Conservation (phyloP, 176 grass and related monocot species). For the Lolium perenne region DNA sequence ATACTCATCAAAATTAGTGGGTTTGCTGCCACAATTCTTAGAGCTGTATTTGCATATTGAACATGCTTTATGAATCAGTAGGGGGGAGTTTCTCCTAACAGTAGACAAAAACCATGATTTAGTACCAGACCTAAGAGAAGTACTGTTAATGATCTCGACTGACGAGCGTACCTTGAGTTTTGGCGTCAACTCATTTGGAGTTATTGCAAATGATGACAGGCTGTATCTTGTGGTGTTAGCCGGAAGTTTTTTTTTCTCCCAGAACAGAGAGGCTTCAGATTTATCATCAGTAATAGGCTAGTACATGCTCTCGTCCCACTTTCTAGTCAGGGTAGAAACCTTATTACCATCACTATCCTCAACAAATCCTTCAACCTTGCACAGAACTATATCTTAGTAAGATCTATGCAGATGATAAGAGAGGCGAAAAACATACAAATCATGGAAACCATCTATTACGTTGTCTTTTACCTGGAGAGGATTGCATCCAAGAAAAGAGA, state of each 20-base stretch:
- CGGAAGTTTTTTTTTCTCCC: conserved; percentile 72
- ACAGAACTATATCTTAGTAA: conserved; percentile 43
- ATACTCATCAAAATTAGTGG: too few relatives aligned
- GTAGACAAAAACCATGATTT: conserved; percentile 16
- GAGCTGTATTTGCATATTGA: conserved; percentile 58
- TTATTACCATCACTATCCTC: conserved; percentile 57
- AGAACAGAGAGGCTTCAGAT: conserved; percentile 64
- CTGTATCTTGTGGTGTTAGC: conserved; percentile 80
- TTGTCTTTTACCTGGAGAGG: too few relatives aligned
- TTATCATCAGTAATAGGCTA: conserved; percentile 42
- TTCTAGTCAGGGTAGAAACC: conserved; percentile 65
- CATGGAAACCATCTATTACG: too few relatives aligned
- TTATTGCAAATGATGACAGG: conserved; percentile 85
- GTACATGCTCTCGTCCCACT: conserved; percentile 83
- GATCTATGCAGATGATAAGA: neutral
- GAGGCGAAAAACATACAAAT: neutral
- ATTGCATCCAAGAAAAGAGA: too few relatives aligned
- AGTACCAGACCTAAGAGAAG: conserved; percentile 34
- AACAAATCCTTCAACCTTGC: conserved; percentile 59
- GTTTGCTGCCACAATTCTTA: conserved; percentile 45
- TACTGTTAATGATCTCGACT: neutral
- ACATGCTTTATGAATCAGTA: conserved; percentile 71
- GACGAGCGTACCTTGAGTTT: conserved; percentile 59
- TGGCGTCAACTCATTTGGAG: conserved; percentile 68
- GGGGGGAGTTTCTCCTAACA: conserved; percentile 89